Evolutionary conservation across 768 basidiomycete species (phyloP).

Genomic region (Xanthoconium purpureum): DNA sequence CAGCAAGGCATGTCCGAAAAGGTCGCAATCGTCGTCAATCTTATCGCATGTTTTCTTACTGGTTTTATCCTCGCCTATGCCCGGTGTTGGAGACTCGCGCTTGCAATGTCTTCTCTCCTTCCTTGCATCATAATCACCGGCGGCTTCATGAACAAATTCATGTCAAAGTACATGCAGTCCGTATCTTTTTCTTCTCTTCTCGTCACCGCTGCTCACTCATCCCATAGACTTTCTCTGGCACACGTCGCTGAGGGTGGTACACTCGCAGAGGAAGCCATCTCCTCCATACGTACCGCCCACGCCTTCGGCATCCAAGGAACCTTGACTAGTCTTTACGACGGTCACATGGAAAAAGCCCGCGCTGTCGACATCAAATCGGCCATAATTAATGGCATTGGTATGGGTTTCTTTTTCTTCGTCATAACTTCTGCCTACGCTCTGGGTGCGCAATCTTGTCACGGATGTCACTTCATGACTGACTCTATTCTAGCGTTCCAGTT

Average conservation of each 20-base stretch:
- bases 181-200: constrained; percentile 25
- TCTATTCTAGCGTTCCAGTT: constrained; percentile 69
- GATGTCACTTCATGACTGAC: not conserved
- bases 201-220: constrained; percentile 1
- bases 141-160: constrained; percentile 64
- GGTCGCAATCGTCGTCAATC: constrained; percentile 65
- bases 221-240: constrained; percentile 58
- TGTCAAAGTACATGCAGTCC: constrained; percentile 64
- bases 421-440: constrained; percentile 76
- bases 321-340: constrained; percentile 66
- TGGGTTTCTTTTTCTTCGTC: constrained; percentile 79
- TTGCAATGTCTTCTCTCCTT: constrained; percentile 77
- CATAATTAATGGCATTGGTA: constrained; percentile 53
- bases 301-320: constrained; percentile 82
- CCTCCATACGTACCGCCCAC: constrained; percentile 83
- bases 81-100: constrained; percentile 76
- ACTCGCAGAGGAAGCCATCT: constrained; percentile 90
- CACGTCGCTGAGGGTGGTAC: constrained; percentile 77
- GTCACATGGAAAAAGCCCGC: constrained; percentile 51
- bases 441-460: constrained; percentile 35
- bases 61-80: constrained; percentile 77
- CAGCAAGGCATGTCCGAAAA: constrained; percentile 93
- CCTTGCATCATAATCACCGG: constrained; percentile 81
- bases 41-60: constrained; percentile 66
- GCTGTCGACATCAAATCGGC: constrained; percentile 57